Conservation (phyloP, 768 basidiomycete species). For the Amanita pseudoporphyria region DNA sequence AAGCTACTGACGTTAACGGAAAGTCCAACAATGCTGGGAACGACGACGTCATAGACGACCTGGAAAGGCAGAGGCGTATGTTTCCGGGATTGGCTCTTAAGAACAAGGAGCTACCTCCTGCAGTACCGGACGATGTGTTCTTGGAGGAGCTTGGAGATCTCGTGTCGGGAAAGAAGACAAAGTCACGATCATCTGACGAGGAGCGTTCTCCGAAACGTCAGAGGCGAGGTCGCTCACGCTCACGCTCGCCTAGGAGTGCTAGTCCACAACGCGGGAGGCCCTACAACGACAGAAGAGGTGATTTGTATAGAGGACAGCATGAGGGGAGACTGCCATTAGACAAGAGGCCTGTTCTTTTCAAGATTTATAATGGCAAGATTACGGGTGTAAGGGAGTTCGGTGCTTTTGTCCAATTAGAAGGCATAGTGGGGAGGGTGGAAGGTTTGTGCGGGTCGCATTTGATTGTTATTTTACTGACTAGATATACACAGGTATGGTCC, state of each 20-base stretch:
- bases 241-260: conserved; percentile 38
- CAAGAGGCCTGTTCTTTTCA: conserved; percentile 82
- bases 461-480: conserved; percentile 1
- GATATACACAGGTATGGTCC: conserved; percentile 75
- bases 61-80: conserved; percentile 72
- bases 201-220: conserved; percentile 53
- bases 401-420: conserved; percentile 87
- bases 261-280: conserved; percentile 48
- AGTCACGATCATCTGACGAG: conserved; percentile 27
- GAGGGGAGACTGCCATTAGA: conserved; percentile 41
- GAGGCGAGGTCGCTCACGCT: conserved; percentile 36
- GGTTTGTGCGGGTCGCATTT: conserved; percentile 39
- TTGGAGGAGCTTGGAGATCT: conserved; percentile 87
- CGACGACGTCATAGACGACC: conserved; percentile 38
- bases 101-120: conserved; percentile 57
- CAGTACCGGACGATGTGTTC: conserved; percentile 66
- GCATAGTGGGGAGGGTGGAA: conserved; percentile 77
- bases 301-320: conserved; percentile 26
- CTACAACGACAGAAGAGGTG: conserved; percentile 16
- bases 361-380: conserved; percentile 88
- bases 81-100: conserved; percentile 87
- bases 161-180: conserved; percentile 64
- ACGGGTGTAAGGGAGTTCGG: conserved; percentile 90
- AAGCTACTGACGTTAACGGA: conserved; percentile 26
- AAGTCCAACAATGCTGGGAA: conserved; percentile 22